Base-by-base conservation (phyloP, 2,329 filamentous ascomycete genomes). In the Achaetomium macrosporum region DNA sequence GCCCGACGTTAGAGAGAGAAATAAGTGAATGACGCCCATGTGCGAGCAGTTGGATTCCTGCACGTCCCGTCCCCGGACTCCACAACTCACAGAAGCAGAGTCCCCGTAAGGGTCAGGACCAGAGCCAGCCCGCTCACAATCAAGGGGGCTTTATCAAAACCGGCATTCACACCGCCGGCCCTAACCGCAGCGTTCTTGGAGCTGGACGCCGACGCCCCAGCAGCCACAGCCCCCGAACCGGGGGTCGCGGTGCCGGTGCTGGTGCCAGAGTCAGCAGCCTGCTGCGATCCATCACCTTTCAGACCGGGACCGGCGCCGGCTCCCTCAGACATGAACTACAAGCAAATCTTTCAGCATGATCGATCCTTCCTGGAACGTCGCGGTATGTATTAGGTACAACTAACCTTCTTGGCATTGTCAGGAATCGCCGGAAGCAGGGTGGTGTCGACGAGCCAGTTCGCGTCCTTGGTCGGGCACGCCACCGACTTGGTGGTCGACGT, bases 291-390 rank as follows among this genome's bases (percentile, higher is more conserved):
- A 17, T 65, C 61, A 6, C 78, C 78, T 3, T 66, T 67, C 15
- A 82, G 72, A 58, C 79, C 79, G 12, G 77, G 77, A 2, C 78
- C 79, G 1, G 64, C 61, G 33, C 79, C 79, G 44, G 78, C 78
- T 61, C 79, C 79, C 9, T 70, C 63, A 35, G 68, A 71, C 72
- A 83, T 76, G 69, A 72, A 81, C 71, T 77, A 46, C 39, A 7
- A 39, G 25, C 15, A 19, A 15, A 2, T 31, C 35, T 25, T 30
- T 44, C 33, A 51, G 15, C 8, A 50, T 15, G 5, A 3, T 10
- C 10, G 25, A 25, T 25, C 7, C 25, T 25, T 25, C 7, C 25
- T 25, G 25, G 25, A 25, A 25, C 25, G 25, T 7, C 25, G 7
- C 4, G 25, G n/a, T 13, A 9, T 35, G 45, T 40, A 6, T 20